These are phyloP conservation scores for Pseudopyricularia javanii DNA, from an alignment of 2,329 filamentous ascomycete genomes.

Conservation along the genomic window DNA sequence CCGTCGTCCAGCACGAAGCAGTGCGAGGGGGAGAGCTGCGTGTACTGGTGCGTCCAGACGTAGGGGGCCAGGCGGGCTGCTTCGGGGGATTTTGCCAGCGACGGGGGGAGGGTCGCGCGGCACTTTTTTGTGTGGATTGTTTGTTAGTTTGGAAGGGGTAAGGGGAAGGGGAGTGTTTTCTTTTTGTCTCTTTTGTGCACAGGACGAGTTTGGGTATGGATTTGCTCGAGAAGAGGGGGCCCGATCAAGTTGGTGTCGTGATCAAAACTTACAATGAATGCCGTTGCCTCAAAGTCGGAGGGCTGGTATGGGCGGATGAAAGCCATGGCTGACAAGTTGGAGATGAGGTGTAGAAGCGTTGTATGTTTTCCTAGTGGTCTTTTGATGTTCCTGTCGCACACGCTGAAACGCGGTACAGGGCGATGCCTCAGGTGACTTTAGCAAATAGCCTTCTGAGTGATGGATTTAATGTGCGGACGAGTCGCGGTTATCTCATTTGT, in stretches of 20 bases:
- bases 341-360: neutral
- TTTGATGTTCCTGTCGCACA: neutral
- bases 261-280: conserved; percentile 24
- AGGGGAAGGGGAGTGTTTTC: conserved; percentile 1
- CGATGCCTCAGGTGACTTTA: no score
- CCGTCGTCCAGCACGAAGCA: conserved; percentile 38
- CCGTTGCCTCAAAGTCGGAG: conserved; percentile 25
- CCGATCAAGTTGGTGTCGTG: neutral
- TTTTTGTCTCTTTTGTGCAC: neutral
- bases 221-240: no score
- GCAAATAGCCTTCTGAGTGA: no score
- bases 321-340: conserved; percentile 19
- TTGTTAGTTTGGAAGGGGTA: neutral
- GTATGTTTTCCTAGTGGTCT: neutral
- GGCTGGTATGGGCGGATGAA: conserved; percentile 28
- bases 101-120: conserved; percentile 31
- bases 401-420: no score
- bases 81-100: conserved; percentile 20
- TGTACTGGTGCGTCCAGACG: conserved; percentile 39
- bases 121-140: conserved; percentile 20
- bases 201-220: neutral
- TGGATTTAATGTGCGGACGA: no score
- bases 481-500: no score
- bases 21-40: conserved; percentile 27
- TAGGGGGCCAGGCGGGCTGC: conserved; percentile 28